phyloP scores from a whole-genome alignment of 2,329 filamentous ascomycete species.

The Cladorrhinum sp. region DNA sequence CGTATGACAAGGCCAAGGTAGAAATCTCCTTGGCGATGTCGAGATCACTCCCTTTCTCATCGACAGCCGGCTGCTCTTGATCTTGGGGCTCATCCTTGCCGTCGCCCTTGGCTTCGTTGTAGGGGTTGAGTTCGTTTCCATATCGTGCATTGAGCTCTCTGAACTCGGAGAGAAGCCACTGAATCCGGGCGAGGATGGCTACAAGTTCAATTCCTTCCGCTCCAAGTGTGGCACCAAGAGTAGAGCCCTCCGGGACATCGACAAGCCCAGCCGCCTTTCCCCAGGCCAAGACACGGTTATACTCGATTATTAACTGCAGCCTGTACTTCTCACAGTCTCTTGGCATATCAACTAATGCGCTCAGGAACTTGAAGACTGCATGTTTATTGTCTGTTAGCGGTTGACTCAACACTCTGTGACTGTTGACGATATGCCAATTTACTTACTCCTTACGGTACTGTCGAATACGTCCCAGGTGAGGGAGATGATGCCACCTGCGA shows the following conservation, averaged over 20 bases:
- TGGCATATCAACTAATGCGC: conserved; percentile 28
- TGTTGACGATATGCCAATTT: too few species aligned
- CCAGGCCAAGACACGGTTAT: conserved; percentile 29
- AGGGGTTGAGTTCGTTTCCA: conserved; percentile 24
- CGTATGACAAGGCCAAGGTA: conserved; percentile 26
- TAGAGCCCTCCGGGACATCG: conserved; percentile 24
- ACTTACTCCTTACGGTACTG: conserved; percentile 25
- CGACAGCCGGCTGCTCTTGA: background rate
- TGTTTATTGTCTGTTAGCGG: background rate
- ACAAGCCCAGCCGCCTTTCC: conserved; percentile 28
- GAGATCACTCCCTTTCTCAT: conserved; percentile 17
- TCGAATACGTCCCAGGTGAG: conserved; percentile 28
- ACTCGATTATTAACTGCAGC: conserved; percentile 29
- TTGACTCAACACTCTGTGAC: too few species aligned
- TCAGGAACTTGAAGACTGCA: conserved; percentile 28
- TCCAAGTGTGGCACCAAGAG: conserved; percentile 21
- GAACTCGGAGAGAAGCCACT: conserved; percentile 28
- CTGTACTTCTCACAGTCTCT: conserved; percentile 26
- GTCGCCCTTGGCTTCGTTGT: background rate
- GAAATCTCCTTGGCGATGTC: conserved; percentile 25
- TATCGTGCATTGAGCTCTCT: conserved; percentile 27
- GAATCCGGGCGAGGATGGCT: conserved; percentile 25
- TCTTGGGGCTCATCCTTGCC: background rate
- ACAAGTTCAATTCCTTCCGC: conserved; percentile 26
- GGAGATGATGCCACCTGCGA: conserved; percentile 24